Evolutionary conservation across 768 basidiomycete genomes (phyloP), one percentile per base, ranked within the genome.

Genomic region (Cystofilobasidium capitatum): DNA sequence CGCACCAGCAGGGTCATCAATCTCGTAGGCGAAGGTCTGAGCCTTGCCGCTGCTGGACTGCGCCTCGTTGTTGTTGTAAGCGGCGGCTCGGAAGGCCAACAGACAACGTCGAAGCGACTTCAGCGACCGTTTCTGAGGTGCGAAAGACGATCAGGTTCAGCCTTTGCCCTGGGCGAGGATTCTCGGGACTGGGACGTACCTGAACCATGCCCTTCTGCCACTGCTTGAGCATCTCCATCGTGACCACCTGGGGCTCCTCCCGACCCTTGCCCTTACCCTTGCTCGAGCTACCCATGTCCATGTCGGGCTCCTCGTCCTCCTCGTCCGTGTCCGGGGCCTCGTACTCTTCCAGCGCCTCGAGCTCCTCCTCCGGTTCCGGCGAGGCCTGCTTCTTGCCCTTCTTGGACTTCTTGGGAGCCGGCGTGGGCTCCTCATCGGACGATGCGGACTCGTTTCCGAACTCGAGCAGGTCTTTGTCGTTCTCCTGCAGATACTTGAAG

Each of bases 401-500:
- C 42, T 75, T 80, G 31, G 81, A 82, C 4, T 69, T 72, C 61
- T 72, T 71, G 31, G 60, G 60, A 13, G 55, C 29, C 29, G 60
- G 45, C 8, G 58, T n/a, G 47, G 47, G 22, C 1, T 76, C 72
- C 35, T 74, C 77, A 29, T 64, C 70, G 4, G 24, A 58, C 20
- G 22, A 44, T 10, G 49, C 65, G 39, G 70, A 59, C 37, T 63
- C 69, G 55, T 73, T n/a, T 45, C 84, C 80, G 74, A 98, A 98
- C 5, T 89, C 82, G 2, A 99, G 81, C n/a, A 98, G 80, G 64
- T 91, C 92, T 67, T 81, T 80, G 77, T 99, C 96, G 74, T 99
- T 92, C 78, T 98, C 90, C 79, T 93, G 87, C 2, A 99, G 81
- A 75, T 93, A 99, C 78, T 93, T 91, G 86, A 85, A 99, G 79